Conservation (phyloP, 2,329 filamentous ascomycete genomes). For the Akanthomyces lecanii region DNA sequence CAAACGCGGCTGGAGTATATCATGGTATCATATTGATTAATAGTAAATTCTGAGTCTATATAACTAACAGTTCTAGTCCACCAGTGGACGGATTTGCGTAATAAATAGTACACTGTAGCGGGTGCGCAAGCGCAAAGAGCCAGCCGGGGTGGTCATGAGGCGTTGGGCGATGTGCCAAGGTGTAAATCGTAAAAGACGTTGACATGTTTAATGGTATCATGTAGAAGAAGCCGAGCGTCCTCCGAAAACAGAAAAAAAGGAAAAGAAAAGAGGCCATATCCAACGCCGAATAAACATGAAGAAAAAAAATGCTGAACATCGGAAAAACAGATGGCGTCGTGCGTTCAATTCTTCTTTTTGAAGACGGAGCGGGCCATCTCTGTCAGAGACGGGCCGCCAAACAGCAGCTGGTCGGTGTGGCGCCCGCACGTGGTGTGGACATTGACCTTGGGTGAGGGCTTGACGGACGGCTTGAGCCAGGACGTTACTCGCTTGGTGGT, state of each 20-base stretch:
- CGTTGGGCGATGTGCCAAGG: constrained; percentile 1
- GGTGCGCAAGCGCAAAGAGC: neutral
- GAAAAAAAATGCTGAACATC: neutral
- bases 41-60: constrained; percentile 1
- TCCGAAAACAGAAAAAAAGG: neutral
- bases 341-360: constrained; percentile 25
- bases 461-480: constrained; percentile 28
- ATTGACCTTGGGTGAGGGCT: constrained; percentile 40
- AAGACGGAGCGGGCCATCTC: constrained; percentile 41
- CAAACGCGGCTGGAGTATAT: neutral
- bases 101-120: neutral
- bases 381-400: constrained; percentile 44
- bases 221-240: neutral
- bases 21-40: constrained; percentile 7
- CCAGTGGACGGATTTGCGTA: neutral
- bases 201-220: constrained; percentile 8
- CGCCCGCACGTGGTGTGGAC: constrained; percentile 52
- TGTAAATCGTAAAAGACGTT: constrained; percentile 5
- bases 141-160: neutral
- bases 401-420: constrained; percentile 51
- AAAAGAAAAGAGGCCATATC: neutral
- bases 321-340: neutral
- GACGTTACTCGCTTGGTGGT: constrained; percentile 29
- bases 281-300: neutral
- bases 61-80: constrained; percentile 11